Base-by-base conservation (phyloP, 2,329 filamentous ascomycete genomes). In the Fusarium solani-melongenae region DNA sequence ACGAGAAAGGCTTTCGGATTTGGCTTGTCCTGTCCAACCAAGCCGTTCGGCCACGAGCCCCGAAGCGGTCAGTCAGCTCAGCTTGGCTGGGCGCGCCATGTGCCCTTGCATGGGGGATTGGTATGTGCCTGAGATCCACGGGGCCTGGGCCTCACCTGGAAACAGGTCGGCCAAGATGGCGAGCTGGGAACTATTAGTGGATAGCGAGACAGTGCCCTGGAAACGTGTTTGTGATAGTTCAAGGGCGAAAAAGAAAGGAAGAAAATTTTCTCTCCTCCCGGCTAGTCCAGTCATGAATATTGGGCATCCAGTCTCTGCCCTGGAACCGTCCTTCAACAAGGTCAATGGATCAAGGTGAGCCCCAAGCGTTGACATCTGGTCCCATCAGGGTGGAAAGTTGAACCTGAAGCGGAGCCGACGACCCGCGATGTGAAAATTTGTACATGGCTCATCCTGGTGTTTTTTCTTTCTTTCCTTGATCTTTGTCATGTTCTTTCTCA, bases 41-140 rank as follows among this genome's bases (percentile, higher is more conserved):
- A 64, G 12, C 53, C 57, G 20, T 72, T 70, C 73, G 68, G 73
- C 67, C 70, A 57, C 33, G 31, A 34, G 12, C 55, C 46, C 70
- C 33, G 62, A 71, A 70, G 74, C 74, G 74, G 66, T 76, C 71
- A 77, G 73, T 76, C 71, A 77, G 73, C 62, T 70, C 64, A 74
- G 56, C 64, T 71, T 62, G 24, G 55, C 31, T 29, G 67, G 64
- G 51, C 59, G 60, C 70, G 55, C 70, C 66, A 69, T 67, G 55
- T 65, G 73, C 75, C 75, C 75, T 77, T 77, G 69, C 75, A 77
- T 77, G 55, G 31, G 11, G 59, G 49, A 69, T 38, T 57, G 57
- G 69, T 39, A 71, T 70, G 74, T 76, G 41, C 75, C 74, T 76
- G 74, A 68, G 68, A 70, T 66, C 61, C 64, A 76, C 55, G 57